Evolutionary conservation across 1,284 basidiomycete genomes (phyloP), one percentile per base, ranked within the genome.

Genomic region (Athelia sp.): DNA sequence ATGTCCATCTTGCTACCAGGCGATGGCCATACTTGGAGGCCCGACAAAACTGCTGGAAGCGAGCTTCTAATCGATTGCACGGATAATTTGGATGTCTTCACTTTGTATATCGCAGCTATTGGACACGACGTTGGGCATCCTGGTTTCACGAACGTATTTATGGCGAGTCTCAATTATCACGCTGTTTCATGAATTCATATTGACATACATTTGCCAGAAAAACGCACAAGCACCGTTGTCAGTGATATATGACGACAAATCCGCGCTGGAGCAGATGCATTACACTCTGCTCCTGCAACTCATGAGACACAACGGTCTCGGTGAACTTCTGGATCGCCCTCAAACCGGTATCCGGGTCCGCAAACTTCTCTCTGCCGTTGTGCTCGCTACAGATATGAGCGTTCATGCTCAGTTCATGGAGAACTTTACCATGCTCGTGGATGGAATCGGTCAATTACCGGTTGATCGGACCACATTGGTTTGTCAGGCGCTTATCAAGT

Each of bases 41-140:
- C 74, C 48, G 67, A 69, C 42, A 72, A 73, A 54, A 62, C 50
- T 6, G 65, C 66, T 18, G 65, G 74, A 49, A 65, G 60, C 26
- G 74, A 73, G 43, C 66, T 67, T 18, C 66, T 84, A 49, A 63
- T 82, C n/a, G 71, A 76, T 51, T 70, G 75, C 68, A 62, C 84
- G 62, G 69, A 70, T 55, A 65, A 82, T 14, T 75, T 82, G 53
- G 93, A 96, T 61, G 70, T 97, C 6, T 87, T 97, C 56, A 82
- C 87, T 1, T 69, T 97, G 13, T 86, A 88, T 60, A 75, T 97
- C 46, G 93, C 91, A 3, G 92, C 93, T 32, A 92, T 97, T 57
- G 94, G 94, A 0, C 95, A 98, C 62, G 94, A 98, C 66, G 93
- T 93, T 14, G 94, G 92, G 0, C 94, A 98, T 69, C 95, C 94